A percentile compares a stretch with the other conserved stretches of the same genome.
These are phyloP conservation scores for Claviceps sp. DNA, from an alignment of 2,329 filamentous ascomycete genomes.

Conservation along the genomic window DNA sequence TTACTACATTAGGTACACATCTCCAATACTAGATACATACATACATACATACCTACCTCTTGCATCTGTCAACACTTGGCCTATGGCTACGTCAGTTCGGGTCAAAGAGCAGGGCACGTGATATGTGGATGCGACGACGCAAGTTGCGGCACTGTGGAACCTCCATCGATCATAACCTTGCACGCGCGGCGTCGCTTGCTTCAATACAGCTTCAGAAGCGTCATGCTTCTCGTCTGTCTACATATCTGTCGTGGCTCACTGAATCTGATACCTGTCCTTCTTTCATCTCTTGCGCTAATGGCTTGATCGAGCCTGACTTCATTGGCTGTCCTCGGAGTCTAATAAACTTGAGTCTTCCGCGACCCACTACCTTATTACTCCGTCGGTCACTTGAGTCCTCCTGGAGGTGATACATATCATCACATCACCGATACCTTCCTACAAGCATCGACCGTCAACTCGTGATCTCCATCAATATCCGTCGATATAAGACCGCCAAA, in stretches of 20 bases:
- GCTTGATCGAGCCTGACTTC: slow-evolving; percentile 1
- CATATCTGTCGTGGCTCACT: neutral
- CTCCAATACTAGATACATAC: too few relatives aligned
- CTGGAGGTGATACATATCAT: slow-evolving; percentile 10
- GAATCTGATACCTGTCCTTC: neutral
- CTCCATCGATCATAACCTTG: slow-evolving; percentile 2
- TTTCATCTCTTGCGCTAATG: slow-evolving; percentile 4
- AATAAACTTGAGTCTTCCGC: slow-evolving; percentile 8
- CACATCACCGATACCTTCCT: neutral
- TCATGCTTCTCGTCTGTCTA: neutral
- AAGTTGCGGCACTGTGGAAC: slow-evolving; percentile 1
- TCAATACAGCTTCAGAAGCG: neutral
- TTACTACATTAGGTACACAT: too few relatives aligned
- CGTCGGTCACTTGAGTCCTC: neutral
- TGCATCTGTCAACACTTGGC: too few relatives aligned
- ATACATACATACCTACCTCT: too few relatives aligned
- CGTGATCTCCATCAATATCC: neutral
- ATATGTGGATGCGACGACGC: neutral
- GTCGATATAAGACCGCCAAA: neutral
- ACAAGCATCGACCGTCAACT: neutral
- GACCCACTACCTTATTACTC: slow-evolving; percentile 3
- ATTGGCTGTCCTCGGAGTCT: neutral
- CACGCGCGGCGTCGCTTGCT: slow-evolving; percentile 4
- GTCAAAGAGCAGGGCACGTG: slow-evolving; percentile 1
- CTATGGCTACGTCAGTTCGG: neutral